Evolutionary conservation across 2,329 filamentous ascomycete species (phyloP), one percentile per base, ranked within the genome.

Genomic region (Penicillium sp.): DNA sequence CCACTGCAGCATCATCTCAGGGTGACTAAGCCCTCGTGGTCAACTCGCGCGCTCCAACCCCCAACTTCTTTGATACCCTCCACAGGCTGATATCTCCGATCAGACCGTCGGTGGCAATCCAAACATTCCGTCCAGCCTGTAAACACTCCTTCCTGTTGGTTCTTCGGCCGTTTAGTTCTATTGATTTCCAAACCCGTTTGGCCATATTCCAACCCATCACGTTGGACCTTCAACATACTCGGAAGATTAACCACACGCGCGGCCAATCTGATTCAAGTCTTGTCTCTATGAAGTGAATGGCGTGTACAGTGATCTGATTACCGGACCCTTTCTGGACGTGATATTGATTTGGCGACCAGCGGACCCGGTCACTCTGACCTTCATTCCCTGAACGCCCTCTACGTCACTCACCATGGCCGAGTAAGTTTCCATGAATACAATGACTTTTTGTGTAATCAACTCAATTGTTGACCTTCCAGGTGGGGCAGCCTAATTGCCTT

Each of bases 401-500:
- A 62, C 59, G 60, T 58, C 58, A 62, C 58, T 55, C 66, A 71
- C 50, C 62, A 74, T 74, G 72, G 70, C 72, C 53, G 72, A 74
- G 72, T 74, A 71, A 63, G 72, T 67, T 34, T 34, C 34, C 35
- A 40, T n/a, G 27, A 34, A 34, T 46, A 43, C 38, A 18, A 44
- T 39, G 34, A 23, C 23, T 27, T 30, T 11, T 9, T 16, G 10
- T 27, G n/a, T 19, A 32, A 35, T 34, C 14, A 32, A 29, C 30
- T 23, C 19, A 38, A n/a, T 47, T 39, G 34, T 62, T 69, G 52
- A 68, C 51, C 30, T 14, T 42, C 34, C 19, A 16, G 23, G 56
- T 7, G 42, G 38, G 23, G 16, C 54, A 74, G 72, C 63, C 60
- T 74, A 62, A 73, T 74, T 57, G 67, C 72, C 40, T 70, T 74